Evolutionary conservation across 2,329 filamentous ascomycete species (phyloP).

Genomic region (Alternaria incomplexa): DNA sequence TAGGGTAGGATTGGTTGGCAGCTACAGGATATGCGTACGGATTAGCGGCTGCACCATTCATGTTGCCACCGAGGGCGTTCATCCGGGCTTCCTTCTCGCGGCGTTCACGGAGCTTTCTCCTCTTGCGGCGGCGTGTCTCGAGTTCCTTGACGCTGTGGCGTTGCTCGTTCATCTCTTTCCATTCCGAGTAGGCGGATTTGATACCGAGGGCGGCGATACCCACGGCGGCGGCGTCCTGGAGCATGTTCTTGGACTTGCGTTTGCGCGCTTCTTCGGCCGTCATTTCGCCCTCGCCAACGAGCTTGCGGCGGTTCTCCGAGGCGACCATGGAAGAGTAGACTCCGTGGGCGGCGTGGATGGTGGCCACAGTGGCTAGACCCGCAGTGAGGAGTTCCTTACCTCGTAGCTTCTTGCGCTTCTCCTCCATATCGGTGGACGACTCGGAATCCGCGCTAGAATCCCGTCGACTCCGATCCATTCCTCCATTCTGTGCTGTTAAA

Average conservation of each 20-base stretch:
- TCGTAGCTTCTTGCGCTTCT: conserved; percentile 67
- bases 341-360: conserved; percentile 71
- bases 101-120: conserved; percentile 52
- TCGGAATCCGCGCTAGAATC: conserved; percentile 50
- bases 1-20: conserved; percentile 41
- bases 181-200: conserved; percentile 69
- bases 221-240: conserved; percentile 69
- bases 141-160: conserved; percentile 63
- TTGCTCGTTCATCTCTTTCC: conserved; percentile 71
- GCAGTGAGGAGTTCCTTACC: conserved; percentile 71
- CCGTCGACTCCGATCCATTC: conserved; percentile 26
- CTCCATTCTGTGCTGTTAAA: conserved; percentile 31
- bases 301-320: conserved; percentile 64
- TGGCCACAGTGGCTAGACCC: conserved; percentile 70
- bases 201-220: conserved; percentile 72
- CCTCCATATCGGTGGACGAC: conserved; percentile 67
- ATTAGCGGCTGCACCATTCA: conserved; percentile 42
- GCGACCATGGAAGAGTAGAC: conserved; percentile 69
- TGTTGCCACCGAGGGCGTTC: conserved; percentile 46
- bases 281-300: conserved; percentile 69
- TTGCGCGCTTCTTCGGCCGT: conserved; percentile 66
- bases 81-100: conserved; percentile 54
- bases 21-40: conserved; percentile 49
- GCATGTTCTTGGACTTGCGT: conserved; percentile 66
- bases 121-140: conserved; percentile 55